Evolutionary conservation across 495 filamentous ascomycete genomes (phyloP).

Genomic region (Parmelia sp.): DNA sequence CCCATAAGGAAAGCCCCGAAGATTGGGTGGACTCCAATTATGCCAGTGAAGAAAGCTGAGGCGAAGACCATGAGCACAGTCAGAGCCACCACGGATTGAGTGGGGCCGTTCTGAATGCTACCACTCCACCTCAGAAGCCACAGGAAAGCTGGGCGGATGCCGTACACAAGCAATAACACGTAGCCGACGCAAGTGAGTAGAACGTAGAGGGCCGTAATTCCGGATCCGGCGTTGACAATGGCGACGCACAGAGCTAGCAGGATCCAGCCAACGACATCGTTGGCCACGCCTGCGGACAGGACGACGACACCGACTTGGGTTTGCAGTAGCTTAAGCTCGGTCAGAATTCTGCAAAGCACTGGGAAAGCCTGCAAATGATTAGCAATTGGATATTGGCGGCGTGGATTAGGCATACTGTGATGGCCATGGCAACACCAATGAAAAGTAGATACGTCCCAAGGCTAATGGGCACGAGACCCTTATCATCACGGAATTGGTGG

Average conservation of each 20-base stretch:
- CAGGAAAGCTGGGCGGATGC: slow-evolving; percentile 70
- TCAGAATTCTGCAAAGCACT: slow-evolving; percentile 88
- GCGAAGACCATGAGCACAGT: slow-evolving; percentile 72
- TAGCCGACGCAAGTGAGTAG: slow-evolving; percentile 71
- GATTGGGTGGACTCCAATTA: slow-evolving; percentile 88
- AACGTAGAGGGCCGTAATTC: slow-evolving; percentile 82
- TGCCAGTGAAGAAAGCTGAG: slow-evolving; percentile 91
- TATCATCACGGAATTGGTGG: slow-evolving; percentile 64
- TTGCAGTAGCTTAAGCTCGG: slow-evolving; percentile 80
- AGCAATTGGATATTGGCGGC: not conserved
- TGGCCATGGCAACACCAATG: slow-evolving; percentile 89
- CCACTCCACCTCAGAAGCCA: slow-evolving; percentile 66
- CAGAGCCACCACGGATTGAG: slow-evolving; percentile 75
- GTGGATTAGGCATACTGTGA: slow-evolving; percentile 51
- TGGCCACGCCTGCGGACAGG: slow-evolving; percentile 88
- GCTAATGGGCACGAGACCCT: slow-evolving; percentile 52
- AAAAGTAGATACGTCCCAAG: slow-evolving; percentile 89
- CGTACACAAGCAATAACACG: slow-evolving; percentile 68
- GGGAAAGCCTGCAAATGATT: slow-evolving; percentile 63
- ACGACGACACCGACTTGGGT: slow-evolving; percentile 86
- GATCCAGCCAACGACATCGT: slow-evolving; percentile 94
- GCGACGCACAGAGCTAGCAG: slow-evolving; percentile 90
- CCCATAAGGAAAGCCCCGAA: slow-evolving; percentile 87
- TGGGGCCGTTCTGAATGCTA: slow-evolving; percentile 83
- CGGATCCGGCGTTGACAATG: slow-evolving; percentile 80